Evolutionary conservation across 768 basidiomycete species (phyloP).

Genomic region (Pleurotus djamor): DNA sequence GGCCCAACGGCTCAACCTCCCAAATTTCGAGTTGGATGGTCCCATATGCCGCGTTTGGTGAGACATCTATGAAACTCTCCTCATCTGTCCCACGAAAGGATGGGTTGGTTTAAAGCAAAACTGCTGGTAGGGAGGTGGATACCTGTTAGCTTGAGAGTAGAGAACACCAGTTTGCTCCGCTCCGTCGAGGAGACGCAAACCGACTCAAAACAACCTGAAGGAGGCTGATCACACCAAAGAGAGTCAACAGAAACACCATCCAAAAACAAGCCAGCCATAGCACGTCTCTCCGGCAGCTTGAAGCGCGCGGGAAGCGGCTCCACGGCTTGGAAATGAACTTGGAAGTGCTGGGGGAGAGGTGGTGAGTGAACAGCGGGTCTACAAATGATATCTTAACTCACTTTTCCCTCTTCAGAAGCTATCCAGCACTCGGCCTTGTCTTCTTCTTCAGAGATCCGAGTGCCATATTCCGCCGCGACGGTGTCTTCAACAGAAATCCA

Average conservation of each 20-base stretch:
- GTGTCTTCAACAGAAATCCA: slow-evolving; percentile 14
- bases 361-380: neutral
- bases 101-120: no score
- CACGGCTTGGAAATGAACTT: neutral
- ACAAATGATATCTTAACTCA: slow-evolving; percentile 1
- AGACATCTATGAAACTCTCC: no score
- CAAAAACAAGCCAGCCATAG: no score
- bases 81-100: no score
- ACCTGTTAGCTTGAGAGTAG: slow-evolving; percentile 8
- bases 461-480: slow-evolving; percentile 15
- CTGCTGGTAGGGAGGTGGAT: neutral
- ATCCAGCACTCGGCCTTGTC: slow-evolving; percentile 24
- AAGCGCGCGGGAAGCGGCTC: neutral
- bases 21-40: slow-evolving; percentile 10
- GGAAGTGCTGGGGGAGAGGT: neutral
- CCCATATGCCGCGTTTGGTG: neutral
- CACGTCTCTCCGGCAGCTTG: no score
- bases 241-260: no score
- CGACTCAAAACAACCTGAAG: no score
- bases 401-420: slow-evolving; percentile 21
- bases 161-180: slow-evolving; percentile 1
- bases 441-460: slow-evolving; percentile 14
- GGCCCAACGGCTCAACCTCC: slow-evolving; percentile 6
- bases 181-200: neutral
- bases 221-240: no score